Evolutionary conservation across 2,329 filamentous ascomycete species (phyloP), one percentile per base, ranked within the genome.

Genomic region (Annulohypoxylon truncatum): DNA sequence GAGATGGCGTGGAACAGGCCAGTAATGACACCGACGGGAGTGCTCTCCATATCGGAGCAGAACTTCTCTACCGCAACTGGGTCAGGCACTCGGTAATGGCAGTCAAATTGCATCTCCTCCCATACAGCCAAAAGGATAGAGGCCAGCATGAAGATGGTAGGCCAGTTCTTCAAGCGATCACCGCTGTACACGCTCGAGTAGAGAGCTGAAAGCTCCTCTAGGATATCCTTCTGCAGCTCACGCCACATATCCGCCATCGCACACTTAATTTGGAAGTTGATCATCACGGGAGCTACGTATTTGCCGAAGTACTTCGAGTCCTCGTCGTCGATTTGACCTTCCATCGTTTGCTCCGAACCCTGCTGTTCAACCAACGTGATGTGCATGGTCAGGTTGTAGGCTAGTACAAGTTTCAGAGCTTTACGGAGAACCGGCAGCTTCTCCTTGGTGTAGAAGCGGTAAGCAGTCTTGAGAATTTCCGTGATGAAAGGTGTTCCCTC

Each of bases 41-140:
- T 97, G 8, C 92, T 92, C 83, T 98, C 95, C 95, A 98, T 98
- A 77, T 98, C 95, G 63, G 84, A 88, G 84, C 94, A 97, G 85
- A 98, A 98, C 82, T 97, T 97, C 76, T 95, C 89, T 68, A 97
- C 94, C 4, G 92, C 91, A 52, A 87, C 85, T 57, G 91, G 87
- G 78, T 97, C 94, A 3, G 92, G 93, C 2, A 96, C 90, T 55
- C 95, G 92, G 85, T 97, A 98, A 82, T 97, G 93, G 85, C 92
- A 96, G 82, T 98, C 95, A 77, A 97, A 98, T 79, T 98, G 94
- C 89, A 98, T 97, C 85, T 97, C 92, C 79, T 98, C 95, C 95
- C 95, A 98, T 18, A 98, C 93, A 9, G 93, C 93, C 50, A 98
- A 86, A 31, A 98, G 88, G 69, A 98, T 96, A 3, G 93, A 94